Evolutionary conservation across 805 yeast species (phyloP).

Genomic region (Candida taoyuanica): DNA sequence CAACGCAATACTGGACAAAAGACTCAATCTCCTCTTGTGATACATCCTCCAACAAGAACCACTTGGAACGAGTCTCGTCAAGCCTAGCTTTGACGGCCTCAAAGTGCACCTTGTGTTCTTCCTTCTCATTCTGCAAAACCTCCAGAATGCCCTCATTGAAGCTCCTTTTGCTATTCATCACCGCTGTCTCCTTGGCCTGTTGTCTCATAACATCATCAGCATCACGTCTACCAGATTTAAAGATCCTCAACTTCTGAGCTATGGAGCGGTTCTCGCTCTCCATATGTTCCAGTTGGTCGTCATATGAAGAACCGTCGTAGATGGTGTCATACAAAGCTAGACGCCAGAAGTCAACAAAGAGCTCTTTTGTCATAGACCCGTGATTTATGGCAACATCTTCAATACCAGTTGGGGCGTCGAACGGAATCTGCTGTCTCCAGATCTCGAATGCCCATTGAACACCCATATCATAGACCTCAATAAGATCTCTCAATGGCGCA

Average conservation of each 20-base stretch:
- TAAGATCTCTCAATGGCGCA: slow-evolving; percentile 38
- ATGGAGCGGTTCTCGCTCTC: slow-evolving; percentile 32
- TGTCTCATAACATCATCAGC: slow-evolving; percentile 7
- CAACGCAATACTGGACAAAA: slow-evolving; percentile 58
- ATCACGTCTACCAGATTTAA: slow-evolving; percentile 6
- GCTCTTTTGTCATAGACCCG: slow-evolving; percentile 30
- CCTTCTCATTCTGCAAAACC: slow-evolving; percentile 9
- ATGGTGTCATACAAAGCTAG: slow-evolving; percentile 67
- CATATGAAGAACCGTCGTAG: slow-evolving; percentile 47
- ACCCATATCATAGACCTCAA: slow-evolving; percentile 40
- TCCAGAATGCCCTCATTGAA: slow-evolving; percentile 11
- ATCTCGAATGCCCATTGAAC: slow-evolving; percentile 69
- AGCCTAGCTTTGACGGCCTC: slow-evolving; percentile 23
- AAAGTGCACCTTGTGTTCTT: slow-evolving; percentile 39
- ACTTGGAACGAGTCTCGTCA: slow-evolving; percentile 31
- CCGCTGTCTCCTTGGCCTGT: slow-evolving; percentile 25
- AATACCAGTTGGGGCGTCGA: slow-evolving; percentile 22
- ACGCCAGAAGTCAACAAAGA: slow-evolving; percentile 70
- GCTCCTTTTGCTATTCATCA: slow-evolving; percentile 3
- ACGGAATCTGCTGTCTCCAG: slow-evolving; percentile 54
- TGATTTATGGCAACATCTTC: slow-evolving; percentile 23
- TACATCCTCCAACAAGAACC: slow-evolving; percentile 34
- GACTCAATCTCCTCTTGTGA: slow-evolving; percentile 23
- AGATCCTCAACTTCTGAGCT: slow-evolving; percentile 30
- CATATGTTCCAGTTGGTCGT: slow-evolving; percentile 39